Percentiles rank a stretch among this genome's conserved stretches.
Evolutionary conservation across 768 basidiomycete species (phyloP).

Genomic region (Leccinum pellstonianum): DNA sequence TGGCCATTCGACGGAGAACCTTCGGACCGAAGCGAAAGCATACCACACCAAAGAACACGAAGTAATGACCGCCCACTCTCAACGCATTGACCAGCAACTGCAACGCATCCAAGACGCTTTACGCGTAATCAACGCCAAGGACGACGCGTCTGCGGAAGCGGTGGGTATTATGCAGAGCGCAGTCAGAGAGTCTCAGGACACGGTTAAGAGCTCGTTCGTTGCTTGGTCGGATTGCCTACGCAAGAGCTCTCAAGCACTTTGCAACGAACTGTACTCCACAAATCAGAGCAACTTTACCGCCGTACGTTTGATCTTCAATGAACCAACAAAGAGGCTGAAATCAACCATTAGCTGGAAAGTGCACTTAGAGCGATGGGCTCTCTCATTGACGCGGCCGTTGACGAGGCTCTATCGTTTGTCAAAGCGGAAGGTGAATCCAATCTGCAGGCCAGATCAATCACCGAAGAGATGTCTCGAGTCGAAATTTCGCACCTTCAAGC

Average conservation of each 20-base stretch:
- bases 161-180: conserved; percentile 46
- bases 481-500: conserved; percentile 63
- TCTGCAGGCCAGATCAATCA: conserved; percentile 47
- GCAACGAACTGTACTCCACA: conserved; percentile 43
- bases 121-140: conserved; percentile 52
- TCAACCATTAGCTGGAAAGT: conserved; percentile 45
- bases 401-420: conserved; percentile 57
- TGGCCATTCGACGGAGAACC: conserved; percentile 48
- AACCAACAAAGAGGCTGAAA: conserved; percentile 4
- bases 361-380: conserved; percentile 57
- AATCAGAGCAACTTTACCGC: conserved; percentile 46
- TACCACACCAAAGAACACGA: conserved; percentile 59
- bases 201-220: conserved; percentile 49
- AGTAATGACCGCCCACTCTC: conserved; percentile 47
- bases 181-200: conserved; percentile 52
- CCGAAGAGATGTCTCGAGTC: conserved; percentile 43
- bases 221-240: conserved; percentile 58
- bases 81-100: conserved; percentile 58
- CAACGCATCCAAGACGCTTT: conserved; percentile 52
- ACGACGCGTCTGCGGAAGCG: conserved; percentile 53
- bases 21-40: conserved; percentile 56
- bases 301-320: conserved; percentile 31
- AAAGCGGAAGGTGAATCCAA: conserved; percentile 52
- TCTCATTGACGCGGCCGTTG: conserved; percentile 58
- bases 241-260: conserved; percentile 46